Base-by-base conservation (phyloP, 2,329 filamentous ascomycete genomes). In the Diaporthe citriasiana region DNA sequence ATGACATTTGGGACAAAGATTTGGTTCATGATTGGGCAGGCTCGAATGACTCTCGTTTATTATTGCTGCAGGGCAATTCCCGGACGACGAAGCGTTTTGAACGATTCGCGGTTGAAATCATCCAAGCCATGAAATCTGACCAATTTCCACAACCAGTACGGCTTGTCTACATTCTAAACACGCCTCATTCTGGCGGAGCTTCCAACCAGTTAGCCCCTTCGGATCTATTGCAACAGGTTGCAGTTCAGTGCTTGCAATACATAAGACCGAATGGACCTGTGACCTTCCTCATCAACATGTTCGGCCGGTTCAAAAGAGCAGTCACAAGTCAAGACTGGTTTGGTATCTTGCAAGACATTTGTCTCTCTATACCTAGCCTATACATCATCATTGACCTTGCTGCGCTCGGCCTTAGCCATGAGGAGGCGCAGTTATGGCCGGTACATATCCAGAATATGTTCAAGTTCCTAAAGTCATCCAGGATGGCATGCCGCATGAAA, bases 391-490 rank as follows among this genome's bases (percentile, higher is more conserved):
- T 56, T 22, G 53, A 56, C 19, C 53, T 56, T 22, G 19, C 53
- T 3, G 9, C 35, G 2, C 53, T 56, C 4, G 53, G 53, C 19
- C 53, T 17, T 8, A 35, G n/a, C 19, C 19, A 35, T 19, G 10
- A 56, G 4, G 53, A 56, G 19, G 7, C 30, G 6, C 17, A 35
- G 1, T 13, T 8, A 2, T 56, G 53, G 53, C 53, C 30, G 27
- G 53, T 19, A n/a, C 1, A 1, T 12, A 3, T 56, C 10, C 53
- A 13, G 19, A 19, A 22, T n/a, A 35, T 33, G 4, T n/a, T 56
- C 22, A 22, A 56, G 5, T 1, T 1, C 0, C n/a, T 56, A 1
- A 35, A n/a, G 0, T 5, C 8, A 9, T 56, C 53, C 2, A n/a
- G 2, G 4, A 4, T 0, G 30, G 10, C 19, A 13, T n/a, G 4